Evolutionary conservation across 495 filamentous ascomycete species (phyloP).

Genomic region (Aspergillus egyptiacus): DNA sequence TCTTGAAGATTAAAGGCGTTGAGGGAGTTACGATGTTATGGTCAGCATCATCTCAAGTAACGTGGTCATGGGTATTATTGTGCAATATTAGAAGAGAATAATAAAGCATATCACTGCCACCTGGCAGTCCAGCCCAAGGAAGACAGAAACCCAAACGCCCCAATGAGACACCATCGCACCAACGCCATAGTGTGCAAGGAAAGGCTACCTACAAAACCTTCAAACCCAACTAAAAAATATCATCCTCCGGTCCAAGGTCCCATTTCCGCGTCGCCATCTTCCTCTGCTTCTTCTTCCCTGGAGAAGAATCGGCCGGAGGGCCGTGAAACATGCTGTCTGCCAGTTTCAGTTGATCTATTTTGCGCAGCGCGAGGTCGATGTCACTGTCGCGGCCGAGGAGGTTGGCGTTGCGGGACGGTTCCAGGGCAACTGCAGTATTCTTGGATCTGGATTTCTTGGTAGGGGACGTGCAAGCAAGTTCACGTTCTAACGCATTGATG

Average conservation of each 20-base stretch:
- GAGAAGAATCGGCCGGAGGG: slow-evolving; percentile 23
- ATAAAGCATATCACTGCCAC: too few relatives aligned
- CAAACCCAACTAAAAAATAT: slow-evolving; percentile 23
- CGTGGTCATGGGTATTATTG: too few relatives aligned
- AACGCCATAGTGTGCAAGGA: neutral
- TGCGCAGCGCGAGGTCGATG: slow-evolving; percentile 38
- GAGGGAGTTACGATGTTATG: too few relatives aligned
- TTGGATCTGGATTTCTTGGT: slow-evolving; percentile 38
- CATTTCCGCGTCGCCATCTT: slow-evolving; percentile 52
- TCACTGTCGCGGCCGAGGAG: slow-evolving; percentile 37
- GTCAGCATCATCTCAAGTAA: too few relatives aligned
- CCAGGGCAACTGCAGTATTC: slow-evolving; percentile 14
- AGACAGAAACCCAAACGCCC: too few relatives aligned
- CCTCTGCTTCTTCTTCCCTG: slow-evolving; percentile 39
- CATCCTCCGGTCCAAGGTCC: slow-evolving; percentile 52
- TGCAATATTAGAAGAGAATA: too few relatives aligned
- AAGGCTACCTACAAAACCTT: neutral
- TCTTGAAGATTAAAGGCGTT: too few relatives aligned
- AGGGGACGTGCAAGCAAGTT: slow-evolving; percentile 41
- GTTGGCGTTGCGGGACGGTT: slow-evolving; percentile 23
- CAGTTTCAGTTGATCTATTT: slow-evolving; percentile 41
- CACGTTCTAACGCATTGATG: slow-evolving; percentile 42
- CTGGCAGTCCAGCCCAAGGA: too few relatives aligned
- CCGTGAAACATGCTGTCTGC: slow-evolving; percentile 35
- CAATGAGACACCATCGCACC: too few relatives aligned